These are phyloP conservation scores for Chrysopogon serrulatus DNA, from an alignment of 176 grass and related monocot species.

Conservation along the genomic window DNA sequence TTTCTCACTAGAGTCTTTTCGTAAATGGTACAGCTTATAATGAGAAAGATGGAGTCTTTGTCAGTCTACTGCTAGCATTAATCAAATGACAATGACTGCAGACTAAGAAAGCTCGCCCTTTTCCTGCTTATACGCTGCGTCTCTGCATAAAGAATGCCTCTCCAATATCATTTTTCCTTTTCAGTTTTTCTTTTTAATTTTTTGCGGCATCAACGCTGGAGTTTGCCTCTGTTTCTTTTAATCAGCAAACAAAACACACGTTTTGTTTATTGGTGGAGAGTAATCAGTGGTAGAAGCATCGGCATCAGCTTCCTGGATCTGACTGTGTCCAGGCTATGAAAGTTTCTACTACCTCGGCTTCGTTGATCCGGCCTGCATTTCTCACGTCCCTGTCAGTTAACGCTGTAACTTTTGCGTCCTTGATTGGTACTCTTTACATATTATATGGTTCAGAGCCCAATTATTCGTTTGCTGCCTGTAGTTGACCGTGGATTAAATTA, in stretches of 20 bases:
- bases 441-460: conserved; percentile 2
- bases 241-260: conserved; percentile 22
- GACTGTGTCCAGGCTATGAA: conserved; percentile 36
- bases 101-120: background rate
- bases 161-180: background rate
- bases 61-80: conserved; percentile 12
- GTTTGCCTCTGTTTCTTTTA: conserved; percentile 13
- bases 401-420: conserved; percentile 1
- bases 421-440: background rate
- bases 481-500: conserved; percentile 40
- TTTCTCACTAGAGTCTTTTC: background rate
- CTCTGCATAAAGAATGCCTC: conserved; percentile 2
- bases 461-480: conserved; percentile 7
- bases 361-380: conserved; percentile 13
- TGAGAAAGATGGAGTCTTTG: background rate
- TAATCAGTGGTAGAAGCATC: conserved; percentile 13
- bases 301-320: conserved; percentile 29
- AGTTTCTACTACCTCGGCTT: conserved; percentile 1
- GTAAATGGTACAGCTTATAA: conserved; percentile 12
- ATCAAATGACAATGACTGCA: conserved; percentile 28
- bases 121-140: background rate
- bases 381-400: background rate
- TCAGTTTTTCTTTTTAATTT: background rate
- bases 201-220: background rate
- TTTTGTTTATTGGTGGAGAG: conserved; percentile 27